Base-by-base conservation (phyloP, 2,329 filamentous ascomycete genomes). In the Cercospora sp. region DNA sequence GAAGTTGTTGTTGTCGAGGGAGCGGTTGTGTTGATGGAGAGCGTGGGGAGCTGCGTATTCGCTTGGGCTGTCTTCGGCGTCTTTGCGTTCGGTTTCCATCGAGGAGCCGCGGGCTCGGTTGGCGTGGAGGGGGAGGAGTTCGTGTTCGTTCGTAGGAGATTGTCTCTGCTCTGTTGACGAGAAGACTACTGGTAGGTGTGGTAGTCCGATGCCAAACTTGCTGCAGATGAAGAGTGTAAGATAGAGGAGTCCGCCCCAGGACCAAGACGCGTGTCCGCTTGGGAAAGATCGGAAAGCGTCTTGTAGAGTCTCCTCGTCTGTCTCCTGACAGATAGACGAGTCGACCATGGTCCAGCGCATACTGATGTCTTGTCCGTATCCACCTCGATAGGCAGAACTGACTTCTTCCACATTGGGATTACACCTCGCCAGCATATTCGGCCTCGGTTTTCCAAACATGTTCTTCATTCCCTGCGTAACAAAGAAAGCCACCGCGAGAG, bases 281-380 rank as follows among this genome's bases (percentile, higher is more conserved):
- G 91, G 91, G 73, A 93, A 97, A 74, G 91, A 94, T 57, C 91
- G 87, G 81, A 97, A 97, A 1, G 91, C 93, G 76, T 96, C 92
- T 62, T 92, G 82, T 60, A 93, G 83, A n/a, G 84, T 82, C 58
- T 83, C 76, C 16, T 78, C 79, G 77, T 93, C 86, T 0, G 83
- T 84, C 72, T 91, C 89, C 62, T 80, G 84, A 84, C 94, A 97
- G 66, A 97, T 96, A 20, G 81, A 82, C 64, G 88, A 89, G n/a
- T 86, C 88, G 55, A 96, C 93, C 16, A 97, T 83, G 63, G 88
- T 86, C 72, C 90, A 90, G 1, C 86, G 85, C 23, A 83, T 83
- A 20, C 82, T 81, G 13, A 87, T 76, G 73, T 83, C 67, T 71
- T 79, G 74, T 13, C 82, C 82, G 65, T 88, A 83, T 2, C 90